Evolutionary conservation across 2,329 filamentous ascomycete species (phyloP), one percentile per base, ranked within the genome.

Genomic region (Aureobasidium uvarum): DNA sequence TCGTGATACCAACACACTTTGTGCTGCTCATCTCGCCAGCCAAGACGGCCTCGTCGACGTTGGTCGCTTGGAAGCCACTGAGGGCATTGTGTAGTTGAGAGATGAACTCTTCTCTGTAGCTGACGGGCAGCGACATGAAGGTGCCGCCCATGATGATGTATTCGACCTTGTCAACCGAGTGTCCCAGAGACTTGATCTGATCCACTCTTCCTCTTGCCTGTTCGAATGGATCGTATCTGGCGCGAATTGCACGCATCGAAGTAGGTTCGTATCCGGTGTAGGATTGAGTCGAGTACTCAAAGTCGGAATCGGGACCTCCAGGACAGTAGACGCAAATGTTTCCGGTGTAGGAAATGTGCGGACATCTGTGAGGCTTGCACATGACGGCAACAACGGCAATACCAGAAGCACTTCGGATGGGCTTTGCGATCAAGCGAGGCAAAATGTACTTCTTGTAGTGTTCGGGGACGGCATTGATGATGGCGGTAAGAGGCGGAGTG

Each of bases 111-210:
- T 99, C 91, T 33, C 95, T 84, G 77, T 99, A 99, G 28, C 89
- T 87, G 72, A 92, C 88, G 10, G 94, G 85, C 31, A 99, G 80
- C 2, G 94, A 98, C 96, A 99, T 99, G 79, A 99, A 99, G 0
- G 95, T 99, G 70, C 95, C 95, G 67, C 95, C 95, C 95, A 99
- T 99, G 75, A 99, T 96, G 74, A 99, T 99, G 77, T 98, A 99
- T 81, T 99, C 95, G 28, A 99, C 95, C 77, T 99, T 99, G 80
- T 99, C 95, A 55, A 99, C 95, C 52, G 92, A 96, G 77, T 99
- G 95, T 0, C 95, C 95, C 0, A 99, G 84, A 1, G 91, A 90
- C 77, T 96, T 96, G 74, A 99, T 92, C 79, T 99, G 95, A 72
- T 99, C 96, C 6, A 99, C 94, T 71, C 95, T 87, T 48, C 95